Conservation (phyloP, 371 early-diverging fungal species). For the Globomyces sp. region DNA sequence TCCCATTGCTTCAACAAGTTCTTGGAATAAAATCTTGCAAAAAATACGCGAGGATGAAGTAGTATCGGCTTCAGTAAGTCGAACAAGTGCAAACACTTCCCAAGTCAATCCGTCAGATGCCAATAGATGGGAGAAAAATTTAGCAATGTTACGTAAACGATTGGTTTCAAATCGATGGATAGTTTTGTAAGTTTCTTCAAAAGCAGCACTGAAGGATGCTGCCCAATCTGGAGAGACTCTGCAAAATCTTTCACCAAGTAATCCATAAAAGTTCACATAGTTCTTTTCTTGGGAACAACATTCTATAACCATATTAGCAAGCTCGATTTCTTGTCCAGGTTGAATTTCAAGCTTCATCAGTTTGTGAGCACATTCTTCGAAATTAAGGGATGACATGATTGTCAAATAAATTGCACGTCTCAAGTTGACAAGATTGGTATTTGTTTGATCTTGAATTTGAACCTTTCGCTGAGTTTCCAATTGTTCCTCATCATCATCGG, state of each 20-base stretch:
- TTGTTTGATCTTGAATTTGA: conserved; percentile 87
- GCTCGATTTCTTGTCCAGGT: conserved; percentile 85
- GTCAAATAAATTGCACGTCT: conserved; percentile 93
- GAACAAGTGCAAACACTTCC: conserved; percentile 76
- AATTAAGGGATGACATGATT: conserved; percentile 93
- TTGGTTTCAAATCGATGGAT: conserved; percentile 95
- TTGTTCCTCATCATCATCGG: conserved; percentile 46
- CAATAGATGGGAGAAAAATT: conserved; percentile 88
- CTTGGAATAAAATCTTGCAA: conserved; percentile 91
- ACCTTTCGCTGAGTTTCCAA: conserved; percentile 58
- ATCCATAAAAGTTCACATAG: conserved; percentile 88
- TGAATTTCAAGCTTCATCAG: conserved; percentile 80
- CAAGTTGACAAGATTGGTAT: conserved; percentile 82
- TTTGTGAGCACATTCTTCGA: conserved; percentile 96
- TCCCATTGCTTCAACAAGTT: conserved; percentile 83
- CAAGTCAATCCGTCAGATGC: conserved; percentile 83
- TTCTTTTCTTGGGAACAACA: conserved; percentile 96
- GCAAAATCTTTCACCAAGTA: conserved; percentile 93
- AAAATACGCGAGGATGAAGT: conserved; percentile 97
- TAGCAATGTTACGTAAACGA: conserved; percentile 88
- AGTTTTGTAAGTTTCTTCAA: conserved; percentile 81
- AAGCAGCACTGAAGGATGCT: conserved; percentile 72
- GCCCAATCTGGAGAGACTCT: conserved; percentile 80
- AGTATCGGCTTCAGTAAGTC: conserved; percentile 88
- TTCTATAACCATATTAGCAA: conserved; percentile 95